Base-by-base conservation (phyloP, 2,329 filamentous ascomycete species). In the Escovopsis sp. region DNA sequence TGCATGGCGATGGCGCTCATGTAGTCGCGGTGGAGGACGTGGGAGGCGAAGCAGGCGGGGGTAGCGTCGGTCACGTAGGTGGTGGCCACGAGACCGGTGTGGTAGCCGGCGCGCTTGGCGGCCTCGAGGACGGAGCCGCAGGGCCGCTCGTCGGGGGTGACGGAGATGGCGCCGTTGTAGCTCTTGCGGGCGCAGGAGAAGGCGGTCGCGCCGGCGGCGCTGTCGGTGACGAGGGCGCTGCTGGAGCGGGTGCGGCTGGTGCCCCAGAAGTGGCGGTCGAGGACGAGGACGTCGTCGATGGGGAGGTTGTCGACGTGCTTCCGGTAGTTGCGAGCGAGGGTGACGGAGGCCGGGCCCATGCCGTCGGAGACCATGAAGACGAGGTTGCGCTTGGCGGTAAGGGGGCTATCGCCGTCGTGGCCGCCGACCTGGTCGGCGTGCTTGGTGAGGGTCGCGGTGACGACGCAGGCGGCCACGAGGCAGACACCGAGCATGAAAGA, bases 311-410 rank as follows among this genome's bases (percentile, higher is more conserved):
- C 72, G 42, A 79, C 71, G 51, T 81, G 74, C 61, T 98, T 91
- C 50, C 84, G 78, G 65, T 82, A 98, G 56, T 79, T 84, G 43
- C 91, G 74, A 7, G 91, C 94, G 57, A 98, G 63, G 24, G 82
- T 83, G 41, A 98, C 70, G 52, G 85, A 89, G 8, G 91, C 85
- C 7, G 91, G 91, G 0, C 91, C 91, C 91, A 98, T 98, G 55
- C 91, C 91, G 60, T 98, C 91, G 1, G 86, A 94, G 32, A 98
- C 89, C 91, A 98, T 98, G 68, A 98, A 96, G 53, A 98, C 81
- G 41, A 98, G 70, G 62, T 96, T 98, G 42, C 85, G 76, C 70
- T 96, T 98, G 40, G 78, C 76, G 25, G 54, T 53, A 62, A 43
- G 69, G 66, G 51, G 38, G 49, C 50, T 36, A 24, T 52, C 57